Conservation (phyloP, 805 yeast genomes). For the Yarrowia osloensis region DNA sequence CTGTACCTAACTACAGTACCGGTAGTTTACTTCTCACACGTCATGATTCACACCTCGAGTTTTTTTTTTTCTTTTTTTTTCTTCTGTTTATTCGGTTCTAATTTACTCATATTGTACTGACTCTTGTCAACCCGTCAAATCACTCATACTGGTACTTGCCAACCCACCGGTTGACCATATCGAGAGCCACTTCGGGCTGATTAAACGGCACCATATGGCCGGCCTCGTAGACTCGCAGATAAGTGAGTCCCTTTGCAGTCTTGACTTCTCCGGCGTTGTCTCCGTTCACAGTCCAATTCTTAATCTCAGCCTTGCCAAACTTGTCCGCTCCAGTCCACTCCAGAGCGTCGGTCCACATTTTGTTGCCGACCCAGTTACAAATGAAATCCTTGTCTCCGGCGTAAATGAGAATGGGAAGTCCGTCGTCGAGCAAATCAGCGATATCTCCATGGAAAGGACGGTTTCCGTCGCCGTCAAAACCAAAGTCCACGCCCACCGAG, state of each 20-base stretch:
- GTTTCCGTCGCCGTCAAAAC: slow-evolving; percentile 89
- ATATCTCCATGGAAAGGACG: slow-evolving; percentile 80
- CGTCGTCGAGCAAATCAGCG: slow-evolving; percentile 66
- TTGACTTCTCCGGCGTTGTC: slow-evolving; percentile 73
- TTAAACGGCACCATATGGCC: slow-evolving; percentile 97
- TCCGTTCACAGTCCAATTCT: slow-evolving; percentile 43
- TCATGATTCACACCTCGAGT: too few species aligned
- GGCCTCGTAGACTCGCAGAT: slow-evolving; percentile 80
- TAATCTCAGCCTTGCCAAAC: slow-evolving; percentile 48
- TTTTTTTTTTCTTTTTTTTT: too few species aligned
- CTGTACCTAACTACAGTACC: too few species aligned
- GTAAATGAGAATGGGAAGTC: slow-evolving; percentile 80
- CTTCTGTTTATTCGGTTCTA: too few species aligned
- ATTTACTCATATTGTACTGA: too few species aligned
- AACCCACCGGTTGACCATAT: slow-evolving; percentile 86
- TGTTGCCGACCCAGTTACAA: slow-evolving; percentile 95
- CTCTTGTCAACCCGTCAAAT: too few species aligned
- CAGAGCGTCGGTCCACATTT: slow-evolving; percentile 76
- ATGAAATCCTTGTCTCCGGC: slow-evolving; percentile 97
- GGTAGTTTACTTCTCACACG: too few species aligned
- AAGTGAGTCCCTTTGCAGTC: slow-evolving; percentile 71
- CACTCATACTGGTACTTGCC: neutral
- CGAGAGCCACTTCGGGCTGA: slow-evolving; percentile 75
- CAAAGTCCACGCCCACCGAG: slow-evolving; percentile 76
- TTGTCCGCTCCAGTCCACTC: slow-evolving; percentile 64